phyloP scores from a whole-genome alignment of 2,329 filamentous ascomycete genomes.

The Diaporthe caulivora region DNA sequence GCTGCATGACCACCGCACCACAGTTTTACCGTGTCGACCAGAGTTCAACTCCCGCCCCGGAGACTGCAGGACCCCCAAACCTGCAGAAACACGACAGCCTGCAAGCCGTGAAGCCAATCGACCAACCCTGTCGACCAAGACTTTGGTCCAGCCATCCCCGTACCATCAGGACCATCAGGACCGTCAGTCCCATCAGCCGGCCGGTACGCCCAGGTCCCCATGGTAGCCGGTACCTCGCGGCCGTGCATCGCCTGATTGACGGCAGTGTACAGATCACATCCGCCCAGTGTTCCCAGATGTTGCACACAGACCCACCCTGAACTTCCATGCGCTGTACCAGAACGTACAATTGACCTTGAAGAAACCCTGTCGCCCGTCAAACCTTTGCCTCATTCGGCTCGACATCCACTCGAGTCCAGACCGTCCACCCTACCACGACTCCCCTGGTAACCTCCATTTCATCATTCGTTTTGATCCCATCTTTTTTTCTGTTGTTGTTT shows the following conservation, averaged over 20 bases:
- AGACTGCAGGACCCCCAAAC: slow-evolving; percentile 29
- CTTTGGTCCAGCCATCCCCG: slow-evolving; percentile 27
- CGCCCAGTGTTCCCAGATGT: slow-evolving; percentile 34
- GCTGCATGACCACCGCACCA: slow-evolving; percentile 1
- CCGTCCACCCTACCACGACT: slow-evolving; percentile 30
- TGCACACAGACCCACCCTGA: slow-evolving; percentile 34
- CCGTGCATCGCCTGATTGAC: slow-evolving; percentile 34
- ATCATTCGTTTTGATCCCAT: slow-evolving; percentile 38
- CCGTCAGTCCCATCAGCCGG: not conserved
- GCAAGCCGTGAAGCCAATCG: slow-evolving; percentile 28
- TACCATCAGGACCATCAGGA: not conserved
- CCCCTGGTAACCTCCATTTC: slow-evolving; percentile 33
- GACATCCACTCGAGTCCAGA: slow-evolving; percentile 34
- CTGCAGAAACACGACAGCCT: slow-evolving; percentile 30
- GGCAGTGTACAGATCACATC: slow-evolving; percentile 36
- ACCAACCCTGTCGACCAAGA: slow-evolving; percentile 21
- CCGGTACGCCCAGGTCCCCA: not conserved
- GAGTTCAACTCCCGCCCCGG: slow-evolving; percentile 27
- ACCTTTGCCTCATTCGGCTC: slow-evolving; percentile 33
- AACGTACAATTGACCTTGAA: slow-evolving; percentile 30
- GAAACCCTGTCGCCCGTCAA: slow-evolving; percentile 33
- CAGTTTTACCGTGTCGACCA: slow-evolving; percentile 17
- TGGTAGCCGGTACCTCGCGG: slow-evolving; percentile 29
- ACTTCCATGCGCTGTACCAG: slow-evolving; percentile 36
- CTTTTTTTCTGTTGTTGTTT: slow-evolving; percentile 32